Evolutionary conservation across 768 basidiomycete genomes (phyloP).

Genomic region (Phylloporus scabripes): DNA sequence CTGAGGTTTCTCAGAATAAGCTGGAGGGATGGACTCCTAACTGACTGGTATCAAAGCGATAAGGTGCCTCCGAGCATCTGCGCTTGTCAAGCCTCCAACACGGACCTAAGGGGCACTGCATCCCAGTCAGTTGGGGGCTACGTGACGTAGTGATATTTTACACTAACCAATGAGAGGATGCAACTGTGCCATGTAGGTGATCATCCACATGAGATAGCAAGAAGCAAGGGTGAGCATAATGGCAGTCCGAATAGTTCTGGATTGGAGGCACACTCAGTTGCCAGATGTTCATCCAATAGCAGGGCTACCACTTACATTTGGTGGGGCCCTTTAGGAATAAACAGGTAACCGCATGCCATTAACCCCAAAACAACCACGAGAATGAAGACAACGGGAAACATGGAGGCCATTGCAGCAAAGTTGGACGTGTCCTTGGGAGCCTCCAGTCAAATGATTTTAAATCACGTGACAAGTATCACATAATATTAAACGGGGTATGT

Average conservation of each 20-base stretch:
- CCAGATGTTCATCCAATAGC: not conserved
- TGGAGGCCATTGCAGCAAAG: slow-evolving; percentile 46
- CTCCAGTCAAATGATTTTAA: not conserved
- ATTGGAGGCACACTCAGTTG: slow-evolving; percentile 1
- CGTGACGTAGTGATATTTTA: not conserved
- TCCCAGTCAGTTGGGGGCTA: not conserved
- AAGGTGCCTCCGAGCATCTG: not conserved
- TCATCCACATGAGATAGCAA: slow-evolving; percentile 95
- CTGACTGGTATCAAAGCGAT: slow-evolving; percentile 23
- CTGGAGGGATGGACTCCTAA: not conserved
- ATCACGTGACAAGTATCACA: slow-evolving; percentile 8
- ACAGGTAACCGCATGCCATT: slow-evolving; percentile 59
- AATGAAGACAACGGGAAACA: slow-evolving; percentile 63
- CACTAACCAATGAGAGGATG: slow-evolving; percentile 83
- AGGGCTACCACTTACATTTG: slow-evolving; percentile 63
- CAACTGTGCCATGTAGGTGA: slow-evolving; percentile 94
- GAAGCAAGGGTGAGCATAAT: slow-evolving; percentile 71
- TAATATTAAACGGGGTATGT: not conserved
- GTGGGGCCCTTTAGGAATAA: slow-evolving; percentile 80
- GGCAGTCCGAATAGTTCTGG: slow-evolving; percentile 77
- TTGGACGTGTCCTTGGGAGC: not conserved
- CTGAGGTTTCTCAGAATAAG: slow-evolving; percentile 5
- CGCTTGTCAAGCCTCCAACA: slow-evolving; percentile 14
- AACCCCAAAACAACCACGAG: slow-evolving; percentile 60
- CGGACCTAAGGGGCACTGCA: slow-evolving; percentile 17